Base-by-base conservation (phyloP, 2,329 filamentous ascomycete species). In the Epichloe baconii region DNA sequence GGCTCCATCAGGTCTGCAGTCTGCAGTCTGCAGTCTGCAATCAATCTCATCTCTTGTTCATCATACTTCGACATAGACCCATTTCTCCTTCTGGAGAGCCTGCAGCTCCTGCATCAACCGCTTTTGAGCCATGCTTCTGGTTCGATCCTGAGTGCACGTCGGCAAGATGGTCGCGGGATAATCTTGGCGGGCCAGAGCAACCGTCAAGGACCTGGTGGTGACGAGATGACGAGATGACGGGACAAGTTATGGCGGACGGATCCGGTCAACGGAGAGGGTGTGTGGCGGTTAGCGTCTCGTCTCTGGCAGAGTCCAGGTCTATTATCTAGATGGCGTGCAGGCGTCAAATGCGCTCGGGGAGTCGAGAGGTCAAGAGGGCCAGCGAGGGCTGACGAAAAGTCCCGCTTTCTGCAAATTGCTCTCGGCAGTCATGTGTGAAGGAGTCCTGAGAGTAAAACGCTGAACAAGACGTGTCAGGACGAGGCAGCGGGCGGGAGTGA, bases 101-200 rank as follows among this genome's bases (percentile, higher is more conserved):
- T 86, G 85, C 71, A 88, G 82, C 74, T 97, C 91, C 59, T 85
- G 85, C 86, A 95, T 88, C 51, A 97, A 77, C 48, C 94, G 85
- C 62, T 88, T 83, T 69, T 90, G 66, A 26, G 71, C 71, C 71
- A 74, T 75, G 56, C 49, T 64, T 34, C 15, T 21, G 38, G 31
- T 42, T 12, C 26, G 40, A 36, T 15, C 11, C 47, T 7, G 15
- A 17, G 14, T 36, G 38, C 3, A 26, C 36, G 10, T 46, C 23
- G 17, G 41, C 5, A 34, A 44, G 11, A 31, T 6, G 7, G 14
- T 44, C 42, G 42, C 5, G 14, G 36, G 36, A n/a, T 14, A 5
- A 8, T 38, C 36, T 38, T 38, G 14, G 7, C 10, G 7, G 21
- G 31, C 31, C 31, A 31, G 31, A 10, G 8, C 23, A 35, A 14